Evolutionary conservation across 2,329 filamentous ascomycete species (phyloP).

Genomic region (Fusarium ramigenum): DNA sequence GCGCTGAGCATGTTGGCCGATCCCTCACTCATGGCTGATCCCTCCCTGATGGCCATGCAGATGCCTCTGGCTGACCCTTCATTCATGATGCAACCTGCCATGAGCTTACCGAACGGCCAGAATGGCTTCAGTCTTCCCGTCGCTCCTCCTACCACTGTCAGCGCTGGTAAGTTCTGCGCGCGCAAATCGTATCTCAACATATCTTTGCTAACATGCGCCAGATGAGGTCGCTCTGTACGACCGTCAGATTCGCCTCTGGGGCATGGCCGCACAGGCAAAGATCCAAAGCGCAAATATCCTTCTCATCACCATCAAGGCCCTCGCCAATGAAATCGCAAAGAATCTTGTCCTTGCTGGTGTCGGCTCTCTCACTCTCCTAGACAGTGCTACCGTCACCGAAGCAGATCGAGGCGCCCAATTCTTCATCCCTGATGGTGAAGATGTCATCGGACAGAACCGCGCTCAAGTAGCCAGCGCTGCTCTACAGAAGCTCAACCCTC

Average conservation of each 20-base stretch:
- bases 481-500: constrained; percentile 87
- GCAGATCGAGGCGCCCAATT: constrained; percentile 86
- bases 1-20: constrained; percentile 39
- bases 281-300: constrained; percentile 91
- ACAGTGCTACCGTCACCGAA: constrained; percentile 78
- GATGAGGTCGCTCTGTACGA: constrained; percentile 98
- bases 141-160: constrained; percentile 43
- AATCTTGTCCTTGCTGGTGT: constrained; percentile 96
- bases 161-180: constrained; percentile 45
- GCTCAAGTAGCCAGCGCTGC: constrained; percentile 82
- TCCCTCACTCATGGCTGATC: constrained; percentile 41
- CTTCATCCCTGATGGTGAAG: constrained; percentile 74
- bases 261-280: constrained; percentile 91
- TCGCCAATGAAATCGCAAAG: constrained; percentile 95
- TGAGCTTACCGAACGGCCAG: constrained; percentile 46
- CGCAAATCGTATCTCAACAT: not conserved
- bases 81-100: constrained; percentile 44
- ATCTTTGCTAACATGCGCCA: constrained; percentile 46
- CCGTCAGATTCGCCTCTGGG: constrained; percentile 96
- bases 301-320: constrained; percentile 84
- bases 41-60: constrained; percentile 38
- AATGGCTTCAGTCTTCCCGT: constrained; percentile 39
- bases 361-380: constrained; percentile 87
- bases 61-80: constrained; percentile 43
- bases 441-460: constrained; percentile 81